phyloP scores from a whole-genome alignment of 345 rosid species.

The Rubroshorea leprosula region DNA sequence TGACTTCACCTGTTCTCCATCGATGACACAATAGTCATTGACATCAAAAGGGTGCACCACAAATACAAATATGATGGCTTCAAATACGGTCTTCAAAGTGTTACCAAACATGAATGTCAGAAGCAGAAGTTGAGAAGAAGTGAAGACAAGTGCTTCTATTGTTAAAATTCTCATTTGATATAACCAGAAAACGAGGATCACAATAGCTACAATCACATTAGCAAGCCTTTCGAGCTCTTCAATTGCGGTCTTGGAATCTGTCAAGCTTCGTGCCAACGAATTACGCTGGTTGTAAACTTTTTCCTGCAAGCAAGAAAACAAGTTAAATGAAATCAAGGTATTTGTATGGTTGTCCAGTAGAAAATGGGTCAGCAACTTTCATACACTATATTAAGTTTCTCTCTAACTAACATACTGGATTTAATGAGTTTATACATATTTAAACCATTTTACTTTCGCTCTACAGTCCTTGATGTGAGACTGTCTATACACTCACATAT shows the following conservation, averaged over 20 bases:
- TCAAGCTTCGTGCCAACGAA: slow-evolving; percentile 42
- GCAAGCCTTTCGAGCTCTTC: no score
- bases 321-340: no score
- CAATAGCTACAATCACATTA: slow-evolving; percentile 29
- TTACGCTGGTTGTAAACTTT: slow-evolving; percentile 48
- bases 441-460: no score
- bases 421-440: no score
- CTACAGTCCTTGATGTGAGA: no score
- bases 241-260: slow-evolving; percentile 56
- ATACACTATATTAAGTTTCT: no score
- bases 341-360: no score
- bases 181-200: slow-evolving; percentile 34
- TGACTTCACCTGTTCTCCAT: slow-evolving; percentile 55
- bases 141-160: slow-evolving; percentile 37
- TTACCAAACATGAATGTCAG: slow-evolving; percentile 47
- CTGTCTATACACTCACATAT: no score
- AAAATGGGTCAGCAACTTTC: no score
- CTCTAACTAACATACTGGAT: no score
- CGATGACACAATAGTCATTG: slow-evolving; percentile 73
- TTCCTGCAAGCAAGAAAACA: slow-evolving; percentile 25
- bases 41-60: slow-evolving; percentile 84
- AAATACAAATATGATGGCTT: slow-evolving; percentile 72
- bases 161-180: slow-evolving; percentile 44
- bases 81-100: background rate
- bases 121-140: slow-evolving; percentile 48